Conservation (phyloP, 768 basidiomycete species). For the Peribolospora baueri region DNA sequence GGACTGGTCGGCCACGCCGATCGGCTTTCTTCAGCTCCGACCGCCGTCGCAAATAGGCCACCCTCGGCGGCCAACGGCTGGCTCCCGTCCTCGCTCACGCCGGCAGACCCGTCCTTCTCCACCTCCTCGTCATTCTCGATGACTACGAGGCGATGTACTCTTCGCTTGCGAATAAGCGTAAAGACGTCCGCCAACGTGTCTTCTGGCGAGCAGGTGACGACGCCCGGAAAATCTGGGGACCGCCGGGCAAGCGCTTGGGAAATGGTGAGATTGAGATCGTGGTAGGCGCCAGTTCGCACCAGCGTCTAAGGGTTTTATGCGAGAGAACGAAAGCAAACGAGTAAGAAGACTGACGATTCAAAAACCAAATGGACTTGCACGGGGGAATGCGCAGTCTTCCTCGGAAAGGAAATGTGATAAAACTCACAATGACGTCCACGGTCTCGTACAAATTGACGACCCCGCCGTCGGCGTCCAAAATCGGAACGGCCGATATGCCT, state of each 20-base stretch:
- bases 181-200: conserved; percentile 80
- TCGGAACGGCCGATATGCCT: conserved; percentile 88
- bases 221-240: conserved; percentile 83
- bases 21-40: conserved; percentile 29
- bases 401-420: conserved; percentile 1
- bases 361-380: background rate
- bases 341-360: background rate
- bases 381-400: background rate
- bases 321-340: background rate
- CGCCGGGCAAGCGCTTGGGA: conserved; percentile 76
- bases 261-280: conserved; percentile 82
- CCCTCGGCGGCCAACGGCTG: background rate
- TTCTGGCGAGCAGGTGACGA: conserved; percentile 76
- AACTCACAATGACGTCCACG: conserved; percentile 83
- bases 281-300: conserved; percentile 78
- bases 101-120: conserved; percentile 14
- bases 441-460: conserved; percentile 95
- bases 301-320: conserved; percentile 32
- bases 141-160: conserved; percentile 84
- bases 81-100: conserved; percentile 6
- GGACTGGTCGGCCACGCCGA: background rate
- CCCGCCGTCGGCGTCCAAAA: conserved; percentile 54
- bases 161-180: conserved; percentile 69
- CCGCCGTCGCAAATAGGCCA: background rate
- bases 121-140: conserved; percentile 31